Conservation (phyloP, 495 filamentous ascomycete species). For the Penicillium herquei region DNA sequence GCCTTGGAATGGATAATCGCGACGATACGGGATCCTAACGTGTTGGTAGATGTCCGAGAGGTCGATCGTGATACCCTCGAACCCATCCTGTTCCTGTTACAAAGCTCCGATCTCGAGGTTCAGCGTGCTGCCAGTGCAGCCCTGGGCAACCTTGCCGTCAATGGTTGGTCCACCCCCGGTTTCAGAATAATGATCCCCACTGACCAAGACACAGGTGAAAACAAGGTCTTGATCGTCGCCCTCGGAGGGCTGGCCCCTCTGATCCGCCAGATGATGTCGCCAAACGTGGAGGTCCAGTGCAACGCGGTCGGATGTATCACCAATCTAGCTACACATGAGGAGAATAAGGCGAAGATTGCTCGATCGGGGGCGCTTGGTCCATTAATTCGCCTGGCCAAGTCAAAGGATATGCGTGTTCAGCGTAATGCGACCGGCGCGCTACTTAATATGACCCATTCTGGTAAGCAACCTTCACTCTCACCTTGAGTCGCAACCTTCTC, state of each 20-base stretch:
- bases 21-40: slow-evolving; percentile 9
- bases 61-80: slow-evolving; percentile 93
- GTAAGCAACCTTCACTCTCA: slow-evolving; percentile 50
- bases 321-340: slow-evolving; percentile 95
- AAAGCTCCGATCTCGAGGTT: slow-evolving; percentile 94
- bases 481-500: slow-evolving; percentile 8
- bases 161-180: slow-evolving; percentile 54
- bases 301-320: slow-evolving; percentile 99
- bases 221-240: slow-evolving; percentile 93
- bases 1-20: slow-evolving; percentile 6
- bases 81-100: slow-evolving; percentile 91
- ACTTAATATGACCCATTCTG: slow-evolving; percentile 98
- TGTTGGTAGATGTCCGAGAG: slow-evolving; percentile 79
- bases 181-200: slow-evolving; percentile 13
- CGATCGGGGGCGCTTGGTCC: slow-evolving; percentile 89
- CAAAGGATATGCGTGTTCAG: slow-evolving; percentile 98
- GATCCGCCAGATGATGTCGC: slow-evolving; percentile 97
- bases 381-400: slow-evolving; percentile 87
- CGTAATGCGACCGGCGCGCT: slow-evolving; percentile 94
- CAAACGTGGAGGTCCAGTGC: slow-evolving; percentile 99
- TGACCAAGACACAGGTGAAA: slow-evolving; percentile 72
- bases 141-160: slow-evolving; percentile 93
- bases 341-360: slow-evolving; percentile 98
- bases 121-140: slow-evolving; percentile 96
- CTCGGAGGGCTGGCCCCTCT: slow-evolving; percentile 88